Base-by-base conservation (phyloP, 1,139 yeast species). In the Candida gigantensis region DNA sequence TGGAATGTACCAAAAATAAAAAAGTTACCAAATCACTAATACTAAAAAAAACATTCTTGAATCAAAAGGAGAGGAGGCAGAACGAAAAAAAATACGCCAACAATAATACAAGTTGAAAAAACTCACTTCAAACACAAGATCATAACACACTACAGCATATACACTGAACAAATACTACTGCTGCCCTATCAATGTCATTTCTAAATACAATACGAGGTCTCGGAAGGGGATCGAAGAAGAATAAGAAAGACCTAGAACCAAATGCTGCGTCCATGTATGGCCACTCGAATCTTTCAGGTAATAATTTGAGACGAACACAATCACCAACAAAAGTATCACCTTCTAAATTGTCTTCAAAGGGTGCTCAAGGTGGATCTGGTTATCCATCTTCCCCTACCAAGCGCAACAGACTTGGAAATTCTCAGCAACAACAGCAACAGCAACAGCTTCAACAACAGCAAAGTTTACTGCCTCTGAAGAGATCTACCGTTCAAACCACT, bases 191-290 rank as follows among this genome's bases (percentile, higher is more conserved):
- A 10, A 71, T 71, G 77, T 71, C 76, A 15, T 71, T 71, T 45
- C 57, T 71, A 32, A 69, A 68, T 47, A 63, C 72, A 39, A 66
- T 62, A 34, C 69, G 85, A 54, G 86, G 87, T 17, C 73, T 81
- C 43, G 85, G 86, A 24, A 68, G 88, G 51, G 71, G 77, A 42
- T 74, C 82, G 24, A 79, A 79, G 48, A 80, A 80, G 58, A 62
- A 60, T 41, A 69, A 67, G 47, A 68, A 70, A 46, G 65, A 74
- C 44, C 43, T 69, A 47, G 70, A 72, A 31, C 57, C 70, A 30
- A 48, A 62, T 32, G 47, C 63, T 16, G 31, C 25, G 10, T 28
- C 41, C 11, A 44, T 68, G 28, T 70, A 66, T 42, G 52, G 60
- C 11, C 68, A 64, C 42, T 48, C 65, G 3, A 60, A 55, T 39